These are phyloP conservation scores for Rostrohypoxylon terebratum DNA, from an alignment of 495 filamentous ascomycete genomes.

Conservation along the genomic window DNA sequence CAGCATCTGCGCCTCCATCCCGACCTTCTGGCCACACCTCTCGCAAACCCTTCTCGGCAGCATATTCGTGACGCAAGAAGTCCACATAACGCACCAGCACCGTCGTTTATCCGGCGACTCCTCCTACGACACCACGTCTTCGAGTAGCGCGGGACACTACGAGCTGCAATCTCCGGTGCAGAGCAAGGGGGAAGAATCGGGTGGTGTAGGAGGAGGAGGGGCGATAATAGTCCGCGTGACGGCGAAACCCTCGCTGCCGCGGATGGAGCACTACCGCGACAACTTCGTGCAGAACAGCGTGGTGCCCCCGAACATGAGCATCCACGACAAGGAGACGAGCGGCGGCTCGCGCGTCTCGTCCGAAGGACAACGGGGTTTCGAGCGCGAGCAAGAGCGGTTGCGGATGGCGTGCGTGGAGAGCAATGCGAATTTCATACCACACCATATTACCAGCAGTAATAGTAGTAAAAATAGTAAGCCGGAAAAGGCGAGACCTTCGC, in stretches of 20 bases:
- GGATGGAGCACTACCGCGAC: constrained; percentile 26
- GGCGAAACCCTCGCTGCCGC: background rate
- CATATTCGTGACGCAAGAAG: constrained; percentile 51
- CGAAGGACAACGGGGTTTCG: constrained; percentile 35
- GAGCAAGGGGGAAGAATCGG: background rate
- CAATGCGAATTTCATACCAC: background rate
- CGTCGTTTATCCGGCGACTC: constrained; percentile 40
- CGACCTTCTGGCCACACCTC: constrained; percentile 51
- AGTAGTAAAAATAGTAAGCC: background rate
- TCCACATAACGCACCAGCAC: constrained; percentile 49
- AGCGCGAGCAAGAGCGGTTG: constrained; percentile 29
- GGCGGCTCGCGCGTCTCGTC: constrained; percentile 25
- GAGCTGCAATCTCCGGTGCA: constrained; percentile 23
- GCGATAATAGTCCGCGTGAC: background rate
- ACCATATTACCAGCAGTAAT: background rate
- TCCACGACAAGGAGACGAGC: constrained; percentile 13
- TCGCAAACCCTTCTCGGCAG: constrained; percentile 29
- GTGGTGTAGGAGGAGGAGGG: background rate
- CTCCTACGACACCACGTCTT: background rate
- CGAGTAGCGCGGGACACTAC: background rate
- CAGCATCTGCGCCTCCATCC: constrained; percentile 53
- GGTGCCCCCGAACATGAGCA: constrained; percentile 7
- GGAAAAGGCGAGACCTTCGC: background rate
- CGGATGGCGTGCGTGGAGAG: constrained; percentile 8
- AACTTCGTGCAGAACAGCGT: constrained; percentile 28